These are phyloP conservation scores for Penium margaritaceum DNA, from an alignment of 139 green algal genomes.

Conservation along the genomic window DNA sequence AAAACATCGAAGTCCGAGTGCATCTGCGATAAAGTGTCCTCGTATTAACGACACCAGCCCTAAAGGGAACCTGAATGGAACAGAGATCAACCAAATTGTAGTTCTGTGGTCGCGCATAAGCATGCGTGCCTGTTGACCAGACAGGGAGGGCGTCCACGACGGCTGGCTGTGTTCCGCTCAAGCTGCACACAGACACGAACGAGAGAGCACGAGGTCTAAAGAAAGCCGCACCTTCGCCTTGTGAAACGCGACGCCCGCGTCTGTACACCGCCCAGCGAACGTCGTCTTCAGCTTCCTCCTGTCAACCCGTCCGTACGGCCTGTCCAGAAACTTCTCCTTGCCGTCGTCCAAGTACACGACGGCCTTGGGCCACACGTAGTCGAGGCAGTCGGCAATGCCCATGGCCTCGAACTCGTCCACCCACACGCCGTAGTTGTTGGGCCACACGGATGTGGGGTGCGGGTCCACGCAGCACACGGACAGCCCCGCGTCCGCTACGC, in stretches of 20 bases:
- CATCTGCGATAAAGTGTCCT: no score
- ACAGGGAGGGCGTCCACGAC: no score
- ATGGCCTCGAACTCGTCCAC: constrained; percentile 92
- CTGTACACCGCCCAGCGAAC: constrained; percentile 70
- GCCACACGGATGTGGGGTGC: constrained; percentile 68
- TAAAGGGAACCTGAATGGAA: no score
- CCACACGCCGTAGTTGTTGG: constrained; percentile 98
- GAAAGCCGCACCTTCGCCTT: constrained; percentile 47
- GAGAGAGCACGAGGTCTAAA: no score
- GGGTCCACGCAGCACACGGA: constrained; percentile 78
- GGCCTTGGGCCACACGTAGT: constrained; percentile 68
- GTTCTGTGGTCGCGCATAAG: no score
- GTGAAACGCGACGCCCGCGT: constrained; percentile 64
- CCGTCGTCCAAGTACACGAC: constrained; percentile 73
- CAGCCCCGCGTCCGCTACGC: constrained; percentile 54
- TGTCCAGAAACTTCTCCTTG: constrained; percentile 50
- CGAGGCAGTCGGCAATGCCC: constrained; percentile 54
- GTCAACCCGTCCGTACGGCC: constrained; percentile 84
- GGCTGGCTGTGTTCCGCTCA: no score
- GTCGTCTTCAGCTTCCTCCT: constrained; percentile 78
- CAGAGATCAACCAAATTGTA: no score
- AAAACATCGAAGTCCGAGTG: no score
- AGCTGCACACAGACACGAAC: no score
- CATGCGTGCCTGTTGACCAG: no score
- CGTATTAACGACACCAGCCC: no score